A percentile compares a stretch with the other conserved stretches of the same genome.
Evolutionary conservation across 1,139 yeast species (phyloP).

Genomic region (Lodderomyces theae): DNA sequence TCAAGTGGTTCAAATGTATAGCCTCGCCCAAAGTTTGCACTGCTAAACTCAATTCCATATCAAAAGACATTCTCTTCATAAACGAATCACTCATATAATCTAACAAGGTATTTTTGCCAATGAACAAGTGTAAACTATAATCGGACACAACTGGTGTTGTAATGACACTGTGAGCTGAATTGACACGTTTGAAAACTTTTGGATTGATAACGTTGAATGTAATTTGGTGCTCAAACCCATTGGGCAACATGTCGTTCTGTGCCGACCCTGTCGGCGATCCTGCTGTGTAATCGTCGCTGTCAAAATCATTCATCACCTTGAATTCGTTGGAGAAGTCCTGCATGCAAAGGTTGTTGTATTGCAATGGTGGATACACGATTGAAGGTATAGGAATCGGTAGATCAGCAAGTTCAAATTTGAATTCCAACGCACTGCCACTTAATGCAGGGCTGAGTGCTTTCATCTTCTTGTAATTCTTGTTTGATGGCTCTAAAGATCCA

Average conservation of each 20-base stretch:
- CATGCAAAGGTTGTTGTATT: constrained; percentile 21
- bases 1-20: constrained; percentile 13
- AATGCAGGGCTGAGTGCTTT: neutral
- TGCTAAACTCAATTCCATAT: constrained; percentile 9
- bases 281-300: constrained; percentile 1
- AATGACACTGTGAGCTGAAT: constrained; percentile 1
- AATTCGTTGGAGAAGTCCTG: constrained; percentile 21
- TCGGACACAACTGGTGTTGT: constrained; percentile 11
- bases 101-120: constrained; percentile 14
- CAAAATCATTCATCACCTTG: constrained; percentile 15
- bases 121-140: constrained; percentile 14
- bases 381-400: constrained; percentile 25
- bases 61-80: neutral
- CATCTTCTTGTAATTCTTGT: neutral
- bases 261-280: neutral
- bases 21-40: constrained; percentile 21
- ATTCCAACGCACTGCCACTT: constrained; percentile 18
- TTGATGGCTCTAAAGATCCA: neutral
- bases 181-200: constrained; percentile 7
- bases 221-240: constrained; percentile 10
- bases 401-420: constrained; percentile 24
- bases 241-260: constrained; percentile 8
- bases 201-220: constrained; percentile 8
- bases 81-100: constrained; percentile 14
- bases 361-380: constrained; percentile 24